These are phyloP conservation scores for Microcyclospora pomicola DNA, from an alignment of 2,329 filamentous ascomycete species.

Conservation along the genomic window DNA sequence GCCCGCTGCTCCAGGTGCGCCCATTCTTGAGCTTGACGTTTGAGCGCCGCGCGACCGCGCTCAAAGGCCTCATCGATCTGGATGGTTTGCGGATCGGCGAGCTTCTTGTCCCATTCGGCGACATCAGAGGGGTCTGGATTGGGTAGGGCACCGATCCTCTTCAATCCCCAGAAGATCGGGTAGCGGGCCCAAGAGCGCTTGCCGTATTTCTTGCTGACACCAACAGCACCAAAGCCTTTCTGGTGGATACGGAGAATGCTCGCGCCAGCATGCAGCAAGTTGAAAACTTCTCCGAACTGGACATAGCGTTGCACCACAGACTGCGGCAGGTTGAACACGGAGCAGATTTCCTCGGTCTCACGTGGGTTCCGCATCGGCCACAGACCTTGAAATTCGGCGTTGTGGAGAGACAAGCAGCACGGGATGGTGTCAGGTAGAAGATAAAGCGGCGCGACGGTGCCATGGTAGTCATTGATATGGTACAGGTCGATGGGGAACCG, in stretches of 20 bases:
- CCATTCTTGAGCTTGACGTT: conserved; percentile 53
- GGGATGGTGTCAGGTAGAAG: conserved; percentile 49
- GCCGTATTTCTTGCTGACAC: conserved; percentile 55
- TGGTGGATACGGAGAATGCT: conserved; percentile 54
- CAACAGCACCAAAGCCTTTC: conserved; percentile 53
- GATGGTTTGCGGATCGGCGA: conserved; percentile 37
- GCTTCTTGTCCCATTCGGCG: conserved; percentile 44
- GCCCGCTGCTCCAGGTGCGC: conserved; percentile 48
- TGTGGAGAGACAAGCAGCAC: conserved; percentile 51
- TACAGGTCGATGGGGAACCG: conserved; percentile 52
- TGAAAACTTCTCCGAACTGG: conserved; percentile 57
- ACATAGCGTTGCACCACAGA: conserved; percentile 47
- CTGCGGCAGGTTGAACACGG: conserved; percentile 47
- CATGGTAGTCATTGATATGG: conserved; percentile 54
- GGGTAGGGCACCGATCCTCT: conserved; percentile 47
- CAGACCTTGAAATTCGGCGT: conserved; percentile 55
- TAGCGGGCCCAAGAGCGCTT: conserved; percentile 53
- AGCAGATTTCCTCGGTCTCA: conserved; percentile 49
- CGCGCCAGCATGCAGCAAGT: conserved; percentile 52
- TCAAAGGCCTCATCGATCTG: conserved; percentile 43
- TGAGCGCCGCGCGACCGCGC: conserved; percentile 37
- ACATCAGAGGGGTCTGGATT: conserved; percentile 54
- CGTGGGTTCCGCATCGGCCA: conserved; percentile 52
- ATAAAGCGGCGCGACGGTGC: conserved; percentile 49
- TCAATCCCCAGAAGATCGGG: conserved; percentile 55